A percentile compares a stretch with the other conserved stretches of the same genome.
Evolutionary conservation across 768 basidiomycete species (phyloP).

Genomic region (Lactarius sp.): DNA sequence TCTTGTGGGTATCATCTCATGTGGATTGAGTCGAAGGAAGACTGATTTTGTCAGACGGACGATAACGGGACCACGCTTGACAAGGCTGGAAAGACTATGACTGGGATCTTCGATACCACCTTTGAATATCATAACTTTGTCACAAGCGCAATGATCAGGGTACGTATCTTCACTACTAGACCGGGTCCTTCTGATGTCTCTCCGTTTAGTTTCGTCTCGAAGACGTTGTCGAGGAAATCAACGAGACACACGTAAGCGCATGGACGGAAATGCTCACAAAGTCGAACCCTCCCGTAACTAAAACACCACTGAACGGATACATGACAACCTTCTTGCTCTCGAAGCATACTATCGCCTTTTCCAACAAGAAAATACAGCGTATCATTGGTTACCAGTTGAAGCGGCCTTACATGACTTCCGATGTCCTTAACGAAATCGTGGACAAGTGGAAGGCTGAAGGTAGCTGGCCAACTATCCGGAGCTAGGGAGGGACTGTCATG

Average conservation of each 20-base stretch:
- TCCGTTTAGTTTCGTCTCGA: slow-evolving; percentile 52
- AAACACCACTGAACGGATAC: slow-evolving; percentile 71
- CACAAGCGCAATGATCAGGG: slow-evolving; percentile 64
- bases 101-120: slow-evolving; percentile 69
- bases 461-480: slow-evolving; percentile 36
- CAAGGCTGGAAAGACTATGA: slow-evolving; percentile 59
- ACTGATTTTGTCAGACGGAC: slow-evolving; percentile 48
- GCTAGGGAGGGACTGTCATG: neutral
- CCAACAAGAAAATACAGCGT: slow-evolving; percentile 67
- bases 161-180: slow-evolving; percentile 27
- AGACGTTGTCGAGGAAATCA: slow-evolving; percentile 75
- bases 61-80: slow-evolving; percentile 67
- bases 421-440: slow-evolving; percentile 61
- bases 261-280: slow-evolving; percentile 79
- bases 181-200: slow-evolving; percentile 2
- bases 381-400: slow-evolving; percentile 65
- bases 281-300: slow-evolving; percentile 65
- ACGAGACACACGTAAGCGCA: slow-evolving; percentile 73
- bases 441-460: slow-evolving; percentile 79
- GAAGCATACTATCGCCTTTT: slow-evolving; percentile 64
- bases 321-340: slow-evolving; percentile 70
- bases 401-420: slow-evolving; percentile 56
- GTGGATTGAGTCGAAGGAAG: slow-evolving; percentile 6
- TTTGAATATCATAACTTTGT: slow-evolving; percentile 77
- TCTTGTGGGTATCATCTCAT: slow-evolving; percentile 43